Evolutionary conservation across 129 eudicot species (phyloP), one percentile per base, ranked within the genome.

Genomic region (Artemisia argyi): DNA sequence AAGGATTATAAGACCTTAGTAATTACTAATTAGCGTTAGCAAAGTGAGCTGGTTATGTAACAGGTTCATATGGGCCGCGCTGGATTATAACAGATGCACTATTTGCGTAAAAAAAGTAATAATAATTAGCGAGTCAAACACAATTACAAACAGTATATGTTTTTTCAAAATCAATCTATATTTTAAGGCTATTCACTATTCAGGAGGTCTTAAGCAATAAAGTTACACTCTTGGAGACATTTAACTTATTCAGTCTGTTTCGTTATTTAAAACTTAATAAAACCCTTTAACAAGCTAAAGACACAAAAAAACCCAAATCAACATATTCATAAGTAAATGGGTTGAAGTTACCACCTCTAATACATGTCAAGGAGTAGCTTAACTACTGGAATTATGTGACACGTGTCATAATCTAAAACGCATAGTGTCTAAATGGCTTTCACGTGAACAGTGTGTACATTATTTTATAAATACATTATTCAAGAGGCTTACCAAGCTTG

Each of bases 401-500:
- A 13, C n/a, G 28, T 17, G 17, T 64, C 44, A n/a, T 42, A 35
- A 18, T 13, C 17, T 10, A 64, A 11, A 42, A 39, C 18, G 17
- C n/a, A 9, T n/a, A 22, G 13, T 10, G 16, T 59, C 16, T 7
- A 59, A 8, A 24, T 2, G 17, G 24, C 65, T 59, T 59, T 12
- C 14, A 24, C n/a, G 4, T 13, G 11, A 61, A 22, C 30, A 32
- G 12, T 30, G 49, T 32, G 20, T 61, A 61, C 4, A 56, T 22
- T 46, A 47, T 66, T 4, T 10, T 56, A 53, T 3, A 47, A 11
- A 65, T 20, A 61, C 19, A 69, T 19, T 13, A 68, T 19, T 5
- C 12, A 28, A 67, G 48, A 48, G 47, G 42, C 80, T 75, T 79
- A 94, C 98, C 97, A 70, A 94, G 97, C 84, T 90, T 90, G 93